Base-by-base conservation (phyloP, 139 green algal genomes). In the Picochlorum sp. region DNA sequence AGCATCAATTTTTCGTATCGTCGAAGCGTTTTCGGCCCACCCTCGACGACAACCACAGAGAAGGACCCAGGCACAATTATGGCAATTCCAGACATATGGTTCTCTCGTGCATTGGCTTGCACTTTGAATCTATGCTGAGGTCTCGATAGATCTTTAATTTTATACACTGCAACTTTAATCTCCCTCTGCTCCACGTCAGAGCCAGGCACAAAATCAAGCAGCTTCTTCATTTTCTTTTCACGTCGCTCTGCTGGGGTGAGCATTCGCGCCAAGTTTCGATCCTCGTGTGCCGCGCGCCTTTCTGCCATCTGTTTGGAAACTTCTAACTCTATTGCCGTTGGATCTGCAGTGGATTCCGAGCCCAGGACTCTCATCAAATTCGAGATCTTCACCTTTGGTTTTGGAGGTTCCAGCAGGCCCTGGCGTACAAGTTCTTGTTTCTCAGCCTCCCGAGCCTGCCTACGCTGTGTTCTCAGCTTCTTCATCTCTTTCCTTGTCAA, bases 281-380 rank as follows among this genome's bases (percentile, higher is more conserved):
- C 93, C 16, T 95, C 86, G 75, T 98, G 93, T 6, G 92, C 92
- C 55, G 81, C 74, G 49, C 86, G 73, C 0, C 86, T 75, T 80
- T 96, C 90, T 13, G 71, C 77, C 82, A 93, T 94, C 67, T 93
- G 82, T 50, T 70, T 71, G 5, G 83, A 79, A 49, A 97, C 87
- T 83, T 98, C 81, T 37, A 79, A 61, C 77, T 99, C 93, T 14
- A 99, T 80, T 5, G 73, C 76, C 9, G 93, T 98, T 24, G 93
- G 94, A 80, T 99, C 92, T 24, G 85, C 72, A 11, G 83, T 81
- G 1, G 88, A 83, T 59, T 95, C 81, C n/a, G 79, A 77, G 7
- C 88, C 91, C 70, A 98, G 71, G 71, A 98, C 92, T 0, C 88
- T 70, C 83, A 95, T 92, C 64, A 99, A 73, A 81, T 98, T 99